Evolutionary conservation across 148 eudicot genomes (phyloP), one percentile per base, ranked within the genome.

Genomic region (Selenicereus undatus): DNA sequence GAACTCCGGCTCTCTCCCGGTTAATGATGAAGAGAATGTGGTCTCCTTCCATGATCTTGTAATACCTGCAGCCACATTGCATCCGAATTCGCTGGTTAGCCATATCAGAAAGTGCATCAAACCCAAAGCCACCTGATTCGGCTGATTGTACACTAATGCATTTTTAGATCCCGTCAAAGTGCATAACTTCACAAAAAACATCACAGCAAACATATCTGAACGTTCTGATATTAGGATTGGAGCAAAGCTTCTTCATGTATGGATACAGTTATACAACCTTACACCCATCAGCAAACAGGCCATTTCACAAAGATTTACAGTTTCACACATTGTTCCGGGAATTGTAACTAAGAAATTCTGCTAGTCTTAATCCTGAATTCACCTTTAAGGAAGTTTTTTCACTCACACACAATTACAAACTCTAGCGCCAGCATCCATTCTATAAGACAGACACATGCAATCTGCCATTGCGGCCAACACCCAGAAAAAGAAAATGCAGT

Each of bases 31-130:
- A 93, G 36, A 93, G 84, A 45, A 95, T 91, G 87, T 93, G 99
- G 84, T 93, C 99, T 2, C 97, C 99, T 82, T 95, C 94, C 39
- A 95, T 88, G 69, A 92, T 81, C 86, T 92, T 95, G 90, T 95
- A 95, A 73, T 95, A 93, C 99, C 99, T 95, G 90, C 88, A 90
- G 30, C 66, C 20, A 52, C 35, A 71, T 52, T 73, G 11, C 54
- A 39, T 56, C 51, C 24, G 18, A 65, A n/a, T 64, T n/a, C 29
- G 68, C 1, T 73, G 27, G 45, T 73, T 51, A 82, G 54, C 52
- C 16, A 71, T 36, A 71, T 27, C 14, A 71, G 54, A 29, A 39
- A 20, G 35, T 35, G 12, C 1, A 21, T 8, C 22, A 64, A 32
- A 65, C 62, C 54, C 22, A 79, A 79, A n/a, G 69, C 8, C 68